Base-by-base conservation (phyloP, 106 monocot genomes). In the Acanthochlamys bracteata region DNA sequence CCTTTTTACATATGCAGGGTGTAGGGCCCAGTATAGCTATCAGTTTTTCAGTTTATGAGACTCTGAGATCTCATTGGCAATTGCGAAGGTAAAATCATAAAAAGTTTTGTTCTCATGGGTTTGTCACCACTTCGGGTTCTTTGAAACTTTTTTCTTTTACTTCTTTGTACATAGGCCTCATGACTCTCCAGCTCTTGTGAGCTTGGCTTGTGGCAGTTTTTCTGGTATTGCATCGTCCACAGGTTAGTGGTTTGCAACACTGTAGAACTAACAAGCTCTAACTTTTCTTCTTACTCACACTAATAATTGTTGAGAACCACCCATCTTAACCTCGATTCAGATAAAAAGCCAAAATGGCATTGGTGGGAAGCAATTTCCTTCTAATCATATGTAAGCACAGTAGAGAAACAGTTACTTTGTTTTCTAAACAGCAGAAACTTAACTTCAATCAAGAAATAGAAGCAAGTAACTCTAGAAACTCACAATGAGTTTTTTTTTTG, bases 151-250 rank as follows among this genome's bases (percentile, higher is more conserved):
- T 55, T 21, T 55, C 10, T 55, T 7, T 55, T 55, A 10, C n/a
- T 14, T 63, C 17, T 75, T 53, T 7, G 12, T 4, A 45, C 19
- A 23, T 68, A 94, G 94, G 76, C 89, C 94, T 61, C 51, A 77
- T 55, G 94, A 94, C 77, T 82, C 86, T 55, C 41, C 63, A 67
- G 68, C 69, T 13, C 45, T 86, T 17, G 69, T 94, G 45, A 86
- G 86, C 68, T 80, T 94, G 70, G 81, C 79, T 55, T 90, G 86
- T 69, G 94, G 94, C 65, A 84, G 89, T 41, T 41, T 86, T 41
- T 94, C 94, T 42, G 94, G 94, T n/a, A 77, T 94, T 72, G 84
- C 86, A 53, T 94, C 94, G 26, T 94, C 94, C 43, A 86, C 89
- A 67, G 74, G 94, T 94, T 75, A 74, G 22, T 74, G 10, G 25